A percentile compares a stretch with the other conserved stretches of the same genome.
Conservation (phyloP, 306 rosid species). For the Malus orientalis region DNA sequence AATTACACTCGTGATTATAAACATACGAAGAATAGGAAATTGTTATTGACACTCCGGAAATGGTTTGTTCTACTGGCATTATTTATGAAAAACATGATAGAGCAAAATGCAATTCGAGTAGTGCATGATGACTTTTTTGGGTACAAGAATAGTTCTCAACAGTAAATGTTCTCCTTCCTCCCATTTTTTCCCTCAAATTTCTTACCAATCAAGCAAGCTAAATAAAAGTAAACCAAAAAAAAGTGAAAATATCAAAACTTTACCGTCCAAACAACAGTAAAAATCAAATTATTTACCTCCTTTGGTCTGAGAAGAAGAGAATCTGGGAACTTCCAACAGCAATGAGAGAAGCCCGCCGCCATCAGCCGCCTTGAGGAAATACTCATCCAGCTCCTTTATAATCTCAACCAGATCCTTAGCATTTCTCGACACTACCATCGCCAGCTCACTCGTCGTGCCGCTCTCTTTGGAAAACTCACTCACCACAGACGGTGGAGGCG, state of each 20-base stretch:
- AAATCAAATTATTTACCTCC: constrained; percentile 34
- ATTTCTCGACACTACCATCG: constrained; percentile 80
- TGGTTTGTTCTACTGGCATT: too few species aligned
- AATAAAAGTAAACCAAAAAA: background rate
- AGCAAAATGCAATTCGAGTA: background rate
- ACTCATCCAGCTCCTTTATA: constrained; percentile 85
- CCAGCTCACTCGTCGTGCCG: constrained; percentile 44
- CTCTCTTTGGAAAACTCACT: constrained; percentile 61
- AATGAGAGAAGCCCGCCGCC: constrained; percentile 65
- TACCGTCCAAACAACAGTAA: background rate
- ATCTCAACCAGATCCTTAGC: constrained; percentile 74
- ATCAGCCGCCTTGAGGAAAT: constrained; percentile 82
- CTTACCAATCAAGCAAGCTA: background rate
- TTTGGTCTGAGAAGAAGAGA: constrained; percentile 42
- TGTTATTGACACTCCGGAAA: too few species aligned
- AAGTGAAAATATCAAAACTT: background rate
- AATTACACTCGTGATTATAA: background rate
- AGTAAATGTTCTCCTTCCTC: background rate
- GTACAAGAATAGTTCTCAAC: background rate
- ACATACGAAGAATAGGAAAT: background rate
- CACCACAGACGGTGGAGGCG: constrained; percentile 46
- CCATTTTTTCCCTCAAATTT: background rate
- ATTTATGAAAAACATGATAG: background rate
- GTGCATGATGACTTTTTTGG: too few species aligned
- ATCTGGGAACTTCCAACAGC: constrained; percentile 70